These are phyloP conservation scores for Galerina sulciceps DNA, from an alignment of 768 basidiomycete species.

Conservation along the genomic window DNA sequence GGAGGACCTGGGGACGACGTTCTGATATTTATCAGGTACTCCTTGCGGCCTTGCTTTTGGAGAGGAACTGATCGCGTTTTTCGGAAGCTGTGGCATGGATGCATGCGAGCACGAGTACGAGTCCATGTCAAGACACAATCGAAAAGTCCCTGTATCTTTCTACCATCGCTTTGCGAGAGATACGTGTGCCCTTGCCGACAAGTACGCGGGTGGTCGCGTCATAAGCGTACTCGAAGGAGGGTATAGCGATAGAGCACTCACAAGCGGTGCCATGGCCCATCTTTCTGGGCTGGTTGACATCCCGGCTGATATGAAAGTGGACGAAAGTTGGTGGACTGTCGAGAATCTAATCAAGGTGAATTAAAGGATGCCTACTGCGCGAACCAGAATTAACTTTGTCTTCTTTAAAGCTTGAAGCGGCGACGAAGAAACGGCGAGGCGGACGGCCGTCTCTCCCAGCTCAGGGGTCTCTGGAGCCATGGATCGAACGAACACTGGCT, in stretches of 20 bases:
- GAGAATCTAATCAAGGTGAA: conserved; percentile 64
- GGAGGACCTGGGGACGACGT: conserved; percentile 70
- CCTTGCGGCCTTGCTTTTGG: background rate
- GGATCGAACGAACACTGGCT: conserved; percentile 61
- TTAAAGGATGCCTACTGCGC: background rate
- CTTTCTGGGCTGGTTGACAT: conserved; percentile 65
- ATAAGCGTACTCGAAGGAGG: conserved; percentile 95
- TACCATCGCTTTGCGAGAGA: conserved; percentile 85
- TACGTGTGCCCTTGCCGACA: conserved; percentile 63
- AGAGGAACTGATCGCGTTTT: background rate
- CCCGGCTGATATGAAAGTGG: conserved; percentile 30
- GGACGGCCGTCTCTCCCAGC: conserved; percentile 46
- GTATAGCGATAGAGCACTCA: conserved; percentile 89
- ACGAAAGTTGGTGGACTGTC: conserved; percentile 67
- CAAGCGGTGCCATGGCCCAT: conserved; percentile 84
- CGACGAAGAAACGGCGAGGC: conserved; percentile 61
- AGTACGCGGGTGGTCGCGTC: conserved; percentile 68
- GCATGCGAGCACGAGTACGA: conserved; percentile 90
- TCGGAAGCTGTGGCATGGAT: conserved; percentile 88
- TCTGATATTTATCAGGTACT: conserved; percentile 85
- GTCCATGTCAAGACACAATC: conserved; percentile 90
- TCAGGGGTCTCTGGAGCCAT: conserved; percentile 42
- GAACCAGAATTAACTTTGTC: background rate
- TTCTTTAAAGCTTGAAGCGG: conserved; percentile 60
- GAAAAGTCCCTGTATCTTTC: conserved; percentile 88